phyloP scores from a whole-genome alignment of 257 asterid species.

The Jasminum sambac region DNA sequence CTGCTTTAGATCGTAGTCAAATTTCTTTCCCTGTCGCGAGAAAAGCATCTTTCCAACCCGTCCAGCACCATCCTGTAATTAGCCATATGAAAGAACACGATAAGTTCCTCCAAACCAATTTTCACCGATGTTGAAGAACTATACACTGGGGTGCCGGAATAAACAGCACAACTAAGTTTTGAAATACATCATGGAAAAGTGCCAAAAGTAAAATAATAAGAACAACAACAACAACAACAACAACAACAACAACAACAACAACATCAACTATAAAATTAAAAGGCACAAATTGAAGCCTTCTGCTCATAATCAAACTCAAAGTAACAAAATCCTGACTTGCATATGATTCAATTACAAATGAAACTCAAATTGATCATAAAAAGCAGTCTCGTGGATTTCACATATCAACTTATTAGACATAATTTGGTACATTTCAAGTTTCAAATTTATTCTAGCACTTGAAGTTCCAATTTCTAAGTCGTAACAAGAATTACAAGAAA shows the following conservation, averaged over 20 bases:
- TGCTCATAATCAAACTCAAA: constrained; percentile 19
- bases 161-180: background rate
- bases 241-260: too few relatives aligned
- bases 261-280: too few relatives aligned
- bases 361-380: constrained; percentile 12
- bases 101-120: constrained; percentile 12
- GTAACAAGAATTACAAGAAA: background rate
- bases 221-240: too few relatives aligned
- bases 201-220: background rate
- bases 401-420: constrained; percentile 14
- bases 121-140: constrained; percentile 4
- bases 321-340: constrained; percentile 15
- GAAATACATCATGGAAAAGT: background rate
- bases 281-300: background rate
- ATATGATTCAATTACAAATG: constrained; percentile 2
- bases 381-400: constrained; percentile 14
- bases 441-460: background rate
- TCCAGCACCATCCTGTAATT: constrained; percentile 92
- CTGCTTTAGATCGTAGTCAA: constrained; percentile 97
- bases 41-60: constrained; percentile 97
- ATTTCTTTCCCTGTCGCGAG: constrained; percentile 95
- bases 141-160: constrained; percentile 2
- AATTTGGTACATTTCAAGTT: background rate
- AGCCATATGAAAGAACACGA: constrained; percentile 19
- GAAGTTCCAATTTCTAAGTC: background rate